Conservation (phyloP, 2,329 filamentous ascomycete species). For the Aspergillus sojae region DNA sequence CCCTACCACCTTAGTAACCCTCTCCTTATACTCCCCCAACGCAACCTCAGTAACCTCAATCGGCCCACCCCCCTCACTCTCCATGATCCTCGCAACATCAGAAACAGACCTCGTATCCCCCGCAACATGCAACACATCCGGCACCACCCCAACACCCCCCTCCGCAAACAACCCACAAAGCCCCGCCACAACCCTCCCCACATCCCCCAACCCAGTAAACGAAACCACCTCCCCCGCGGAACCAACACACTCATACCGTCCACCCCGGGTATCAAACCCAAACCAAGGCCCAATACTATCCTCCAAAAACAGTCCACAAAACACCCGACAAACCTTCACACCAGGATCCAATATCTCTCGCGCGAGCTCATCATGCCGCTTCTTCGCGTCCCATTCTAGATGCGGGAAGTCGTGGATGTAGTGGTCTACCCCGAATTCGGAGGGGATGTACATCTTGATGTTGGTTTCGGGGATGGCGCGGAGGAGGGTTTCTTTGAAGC, state of each 20-base stretch:
- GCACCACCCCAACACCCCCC: conserved; percentile 22
- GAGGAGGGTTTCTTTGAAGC: conserved; percentile 33
- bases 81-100: conserved; percentile 31
- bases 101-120: conserved; percentile 29
- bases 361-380: conserved; percentile 28
- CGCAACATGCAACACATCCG: conserved; percentile 28
- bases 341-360: conserved; percentile 13
- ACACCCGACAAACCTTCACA: conserved; percentile 34
- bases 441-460: conserved; percentile 38
- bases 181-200: conserved; percentile 33
- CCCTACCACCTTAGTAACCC: conserved; percentile 20
- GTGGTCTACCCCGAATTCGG: conserved; percentile 44
- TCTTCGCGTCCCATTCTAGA: conserved; percentile 38
- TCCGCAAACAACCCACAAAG: conserved; percentile 21
- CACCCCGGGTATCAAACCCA: conserved; percentile 32
- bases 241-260: conserved; percentile 35
- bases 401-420: conserved; percentile 40
- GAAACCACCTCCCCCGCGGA: conserved; percentile 26
- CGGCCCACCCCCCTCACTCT: conserved; percentile 22
- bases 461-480: conserved; percentile 25
- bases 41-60: conserved; percentile 28
- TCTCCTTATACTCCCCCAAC: conserved; percentile 28
- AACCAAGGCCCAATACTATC: conserved; percentile 39
- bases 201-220: conserved; percentile 36
- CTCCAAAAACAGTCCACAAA: conserved; percentile 37